Evolutionary conservation across 139 green algal species (phyloP), one percentile per base, ranked within the genome.

Genomic region (Volvox reticuliferus): DNA sequence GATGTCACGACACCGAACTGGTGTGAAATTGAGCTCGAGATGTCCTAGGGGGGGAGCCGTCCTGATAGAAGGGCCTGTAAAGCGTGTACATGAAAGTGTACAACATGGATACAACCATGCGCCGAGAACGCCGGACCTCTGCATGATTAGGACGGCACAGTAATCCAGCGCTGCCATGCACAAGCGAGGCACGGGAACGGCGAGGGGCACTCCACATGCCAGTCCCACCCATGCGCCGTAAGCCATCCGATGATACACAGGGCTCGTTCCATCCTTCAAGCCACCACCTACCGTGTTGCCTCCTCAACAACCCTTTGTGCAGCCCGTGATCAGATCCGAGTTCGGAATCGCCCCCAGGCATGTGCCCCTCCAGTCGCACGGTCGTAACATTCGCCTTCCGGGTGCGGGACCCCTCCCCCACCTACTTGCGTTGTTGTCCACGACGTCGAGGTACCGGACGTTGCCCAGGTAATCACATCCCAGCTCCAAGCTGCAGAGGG

Each of bases 401-500:
- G n/a, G n/a, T n/a, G n/a, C n/a, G n/a, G n/a, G n/a, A n/a, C n/a
- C 75, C 75, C 75, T 1, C 75, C 75, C 75, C 30, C 78, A 26
- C 83, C 32, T 92, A 95, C 83, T 92, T 92, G 82, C 85, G 89
- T 98, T 95, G 93, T 94, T 96, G 81, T 99, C 90, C 65, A 97
- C 88, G 16, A 91, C 97, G 77, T 98, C 96, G 89, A 97, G 97
- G 90, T 98, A 99, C 69, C 96, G 91, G 91, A 99, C 99, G 88
- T 96, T 86, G 2, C 97, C 97, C 87, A 99, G 88, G 94, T 97
- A 99, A 93, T 99, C 97, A 89, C 97, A 99, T 69, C 97, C 97
- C 93, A 99, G 93, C 91, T 96, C 95, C 83, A 99, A 93, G 69
- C 92, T 80, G 82, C 20, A 22, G 82, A 24, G 62, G 63, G 32